Evolutionary conservation across 768 basidiomycete genomes (phyloP), one percentile per base, ranked within the genome.

Genomic region (Pulveroboletus sp.): DNA sequence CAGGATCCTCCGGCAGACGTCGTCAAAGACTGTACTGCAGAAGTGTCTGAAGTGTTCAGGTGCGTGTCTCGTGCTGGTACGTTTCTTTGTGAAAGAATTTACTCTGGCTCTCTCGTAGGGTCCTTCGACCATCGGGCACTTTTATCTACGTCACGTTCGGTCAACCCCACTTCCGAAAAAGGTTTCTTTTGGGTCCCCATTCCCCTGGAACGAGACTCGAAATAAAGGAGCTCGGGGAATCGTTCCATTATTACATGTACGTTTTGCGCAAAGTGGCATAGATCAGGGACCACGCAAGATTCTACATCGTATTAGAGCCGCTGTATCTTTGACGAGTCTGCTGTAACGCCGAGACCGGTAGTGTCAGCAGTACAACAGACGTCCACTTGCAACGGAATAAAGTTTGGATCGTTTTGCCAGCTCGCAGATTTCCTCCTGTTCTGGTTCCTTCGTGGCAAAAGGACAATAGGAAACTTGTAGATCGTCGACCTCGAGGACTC

Each of bases 111-210:
- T 40, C 17, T 14, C 2, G 19, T 53, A 89, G 88, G 56, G 80
- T 89, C 8, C 76, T 92, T 17, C 76, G 76, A n/a, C 62, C 68
- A n/a, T 68, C 53, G 2, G 85, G 86, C 0, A 54, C 72, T 3
- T 89, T 92, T 66, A 66, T 93, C 39, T 91, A 92, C 64, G 68
- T 93, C 50, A 93, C 90, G 5, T 91, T 93, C 56, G 91, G 90
- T 5, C 91, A 93, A 63, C 91, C 91, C 1, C 91, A 93, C 63
- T 93, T 93, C 63, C 83, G 91, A 34, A 74, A 75, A 48, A 81
- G 80, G 17, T 90, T 81, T 64, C 69, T 93, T 16, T 75, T 71
- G 4, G 65, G 65, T 26, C 26, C 53, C 1, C 60, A 68, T 43
- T 69, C 75, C 42, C 71, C 76, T 14, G 76, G 70, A 2, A 83